Conservation (phyloP, 768 basidiomycete species). For the Cyathus striatus region DNA sequence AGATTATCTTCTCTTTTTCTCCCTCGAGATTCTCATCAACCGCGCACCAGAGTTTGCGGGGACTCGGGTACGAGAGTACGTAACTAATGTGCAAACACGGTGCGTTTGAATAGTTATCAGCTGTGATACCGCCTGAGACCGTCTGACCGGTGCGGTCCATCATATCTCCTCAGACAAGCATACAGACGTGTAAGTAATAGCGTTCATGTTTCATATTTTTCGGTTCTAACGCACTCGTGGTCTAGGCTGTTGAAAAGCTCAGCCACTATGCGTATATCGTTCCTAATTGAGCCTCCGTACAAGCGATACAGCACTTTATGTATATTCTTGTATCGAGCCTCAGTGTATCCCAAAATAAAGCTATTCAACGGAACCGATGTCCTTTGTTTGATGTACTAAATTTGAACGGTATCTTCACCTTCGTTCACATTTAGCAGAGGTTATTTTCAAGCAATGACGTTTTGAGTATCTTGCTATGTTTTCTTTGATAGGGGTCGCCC, state of each 20-base stretch:
- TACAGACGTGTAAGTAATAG: neutral
- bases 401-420: too few relatives aligned
- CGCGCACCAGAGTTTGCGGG: constrained; percentile 6
- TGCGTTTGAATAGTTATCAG: neutral
- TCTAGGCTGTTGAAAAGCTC: neutral
- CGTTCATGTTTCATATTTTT: neutral
- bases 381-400: too few relatives aligned
- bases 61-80: constrained; percentile 5
- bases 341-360: too few relatives aligned
- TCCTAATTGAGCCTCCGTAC: too few relatives aligned
- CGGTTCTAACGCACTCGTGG: neutral
- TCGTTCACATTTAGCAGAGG: too few relatives aligned
- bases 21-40: constrained; percentile 11
- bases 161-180: neutral
- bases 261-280: neutral
- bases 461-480: too few relatives aligned
- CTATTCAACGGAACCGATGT: too few relatives aligned
- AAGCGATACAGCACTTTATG: too few relatives aligned
- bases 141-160: neutral
- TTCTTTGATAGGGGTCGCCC: too few relatives aligned
- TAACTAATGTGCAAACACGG: constrained; percentile 7
- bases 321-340: too few relatives aligned
- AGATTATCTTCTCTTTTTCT: constrained; percentile 25
- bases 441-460: too few relatives aligned
- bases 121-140: neutral